Evolutionary conservation across 192 early-diverging fungal species (phyloP).

Genomic region (Coemansia sp.): DNA sequence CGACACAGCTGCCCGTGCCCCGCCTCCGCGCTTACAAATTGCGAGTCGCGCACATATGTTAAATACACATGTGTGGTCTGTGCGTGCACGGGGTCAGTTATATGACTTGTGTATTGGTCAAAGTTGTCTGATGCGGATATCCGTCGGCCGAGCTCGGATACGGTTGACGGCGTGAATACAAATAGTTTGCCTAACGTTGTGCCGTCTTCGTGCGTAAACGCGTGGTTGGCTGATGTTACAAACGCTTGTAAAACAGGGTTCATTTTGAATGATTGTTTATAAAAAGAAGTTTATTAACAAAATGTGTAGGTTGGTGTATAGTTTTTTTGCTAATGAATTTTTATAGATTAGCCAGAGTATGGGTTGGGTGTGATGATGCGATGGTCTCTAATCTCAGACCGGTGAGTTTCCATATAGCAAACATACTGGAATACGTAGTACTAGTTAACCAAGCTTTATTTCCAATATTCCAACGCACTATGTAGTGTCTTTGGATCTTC

Average conservation of each 20-base stretch:
- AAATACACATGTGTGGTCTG: slow-evolving; percentile 42
- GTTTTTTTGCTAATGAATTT: too few relatives aligned
- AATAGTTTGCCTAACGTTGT: slow-evolving; percentile 38
- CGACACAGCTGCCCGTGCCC: slow-evolving; percentile 21
- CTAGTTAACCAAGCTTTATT: too few relatives aligned
- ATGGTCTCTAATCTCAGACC: too few relatives aligned
- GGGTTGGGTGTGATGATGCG: too few relatives aligned
- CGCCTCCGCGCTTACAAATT: slow-evolving; percentile 5
- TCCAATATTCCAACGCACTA: too few relatives aligned
- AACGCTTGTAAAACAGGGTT: slow-evolving; percentile 31
- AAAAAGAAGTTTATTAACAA: too few relatives aligned
- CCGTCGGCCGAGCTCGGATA: slow-evolving; percentile 17
- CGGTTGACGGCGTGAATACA: slow-evolving; percentile 31
- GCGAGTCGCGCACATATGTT: slow-evolving; percentile 34
- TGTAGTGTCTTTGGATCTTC: too few relatives aligned
- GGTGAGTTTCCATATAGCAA: too few relatives aligned
- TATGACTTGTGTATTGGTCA: slow-evolving; percentile 28
- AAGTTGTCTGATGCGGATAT: slow-evolving; percentile 28
- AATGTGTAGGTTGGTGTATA: too few relatives aligned
- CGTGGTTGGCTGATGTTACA: slow-evolving; percentile 37
- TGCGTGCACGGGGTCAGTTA: slow-evolving; percentile 20
- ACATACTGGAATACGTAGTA: too few relatives aligned
- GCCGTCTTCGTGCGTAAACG: slow-evolving; percentile 37
- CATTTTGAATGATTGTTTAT: neutral
- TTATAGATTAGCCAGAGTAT: too few relatives aligned